Evolutionary conservation across 2,329 filamentous ascomycete genomes (phyloP).

Genomic region (Venturia oleaginea): DNA sequence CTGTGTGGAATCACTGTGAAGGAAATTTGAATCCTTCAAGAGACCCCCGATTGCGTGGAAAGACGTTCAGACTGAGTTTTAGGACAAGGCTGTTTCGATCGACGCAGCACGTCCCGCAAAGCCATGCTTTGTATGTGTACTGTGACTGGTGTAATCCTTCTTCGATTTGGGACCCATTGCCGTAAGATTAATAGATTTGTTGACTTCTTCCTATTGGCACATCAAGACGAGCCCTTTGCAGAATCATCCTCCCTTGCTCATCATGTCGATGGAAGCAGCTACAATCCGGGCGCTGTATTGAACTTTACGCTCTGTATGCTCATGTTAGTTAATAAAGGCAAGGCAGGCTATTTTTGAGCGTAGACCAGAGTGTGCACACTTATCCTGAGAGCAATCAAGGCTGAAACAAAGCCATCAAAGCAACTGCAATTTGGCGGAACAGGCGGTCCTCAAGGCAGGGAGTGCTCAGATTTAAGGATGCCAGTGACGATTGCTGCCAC

Average conservation of each 20-base stretch:
- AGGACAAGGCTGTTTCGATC: not conserved
- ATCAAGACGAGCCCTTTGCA: not conserved
- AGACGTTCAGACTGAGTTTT: not conserved
- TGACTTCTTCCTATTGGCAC: not conserved
- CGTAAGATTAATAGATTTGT: not conserved
- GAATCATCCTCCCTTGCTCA: not conserved
- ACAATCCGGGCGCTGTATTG: not conserved
- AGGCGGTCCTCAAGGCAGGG: not conserved
- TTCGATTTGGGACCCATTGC: not conserved
- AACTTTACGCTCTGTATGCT: not conserved
- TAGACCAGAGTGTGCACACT: not conserved
- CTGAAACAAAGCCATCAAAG: not conserved
- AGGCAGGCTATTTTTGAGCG: not conserved
- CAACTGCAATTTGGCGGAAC: not conserved
- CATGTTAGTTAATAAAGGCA: not conserved
- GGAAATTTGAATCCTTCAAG: not conserved
- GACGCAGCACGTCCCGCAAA: not conserved
- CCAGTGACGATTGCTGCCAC: not conserved
- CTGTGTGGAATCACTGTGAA: not conserved
- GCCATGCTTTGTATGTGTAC: not conserved
- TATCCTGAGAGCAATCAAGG: not conserved
- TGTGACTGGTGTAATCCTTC: not conserved
- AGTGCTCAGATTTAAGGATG: not conserved
- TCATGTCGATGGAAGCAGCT: not conserved
- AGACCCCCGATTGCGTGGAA: not conserved